phyloP scores from a whole-genome alignment of 306 rosid species.

The Fagus crenata region DNA sequence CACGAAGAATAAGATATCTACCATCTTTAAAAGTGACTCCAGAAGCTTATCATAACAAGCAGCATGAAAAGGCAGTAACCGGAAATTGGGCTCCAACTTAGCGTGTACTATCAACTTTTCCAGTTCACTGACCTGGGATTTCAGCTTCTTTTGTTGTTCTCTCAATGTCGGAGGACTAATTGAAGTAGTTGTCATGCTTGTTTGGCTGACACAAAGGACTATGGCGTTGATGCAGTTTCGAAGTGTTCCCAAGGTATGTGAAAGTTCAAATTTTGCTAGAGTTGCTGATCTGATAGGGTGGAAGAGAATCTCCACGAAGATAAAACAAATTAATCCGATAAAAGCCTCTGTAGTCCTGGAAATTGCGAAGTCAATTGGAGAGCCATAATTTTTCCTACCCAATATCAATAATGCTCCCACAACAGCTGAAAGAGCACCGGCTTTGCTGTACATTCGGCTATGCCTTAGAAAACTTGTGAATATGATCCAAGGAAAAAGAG shows the following conservation, averaged over 20 bases:
- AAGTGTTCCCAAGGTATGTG: constrained; percentile 44
- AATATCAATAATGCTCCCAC: constrained; percentile 67
- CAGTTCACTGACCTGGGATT: constrained; percentile 35
- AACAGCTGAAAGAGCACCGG: constrained; percentile 67
- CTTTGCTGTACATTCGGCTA: constrained; percentile 72
- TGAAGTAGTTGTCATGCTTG: constrained; percentile 23
- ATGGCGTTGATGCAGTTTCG: constrained; percentile 43
- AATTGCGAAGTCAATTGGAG: constrained; percentile 63
- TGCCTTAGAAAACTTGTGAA: constrained; percentile 60
- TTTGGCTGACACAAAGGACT: constrained; percentile 3
- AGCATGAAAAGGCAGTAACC: constrained; percentile 63
- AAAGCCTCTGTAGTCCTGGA: constrained; percentile 66
- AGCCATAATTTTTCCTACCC: constrained; percentile 63
- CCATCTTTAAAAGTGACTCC: constrained; percentile 46
- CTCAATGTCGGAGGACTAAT: constrained; percentile 25
- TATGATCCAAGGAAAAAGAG: constrained; percentile 69
- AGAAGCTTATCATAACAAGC: constrained; percentile 46
- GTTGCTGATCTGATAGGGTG: constrained; percentile 61
- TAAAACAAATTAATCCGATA: constrained; percentile 61
- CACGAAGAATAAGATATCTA: constrained; percentile 37
- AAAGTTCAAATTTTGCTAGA: constrained; percentile 60
- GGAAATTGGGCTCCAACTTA: constrained; percentile 66
- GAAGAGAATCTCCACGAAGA: constrained; percentile 47
- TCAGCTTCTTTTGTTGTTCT: constrained; percentile 42
- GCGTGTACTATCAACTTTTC: constrained; percentile 55